Evolutionary conservation across 2,329 filamentous ascomycete genomes (phyloP).

Genomic region (Cryphonectria carpinicola): DNA sequence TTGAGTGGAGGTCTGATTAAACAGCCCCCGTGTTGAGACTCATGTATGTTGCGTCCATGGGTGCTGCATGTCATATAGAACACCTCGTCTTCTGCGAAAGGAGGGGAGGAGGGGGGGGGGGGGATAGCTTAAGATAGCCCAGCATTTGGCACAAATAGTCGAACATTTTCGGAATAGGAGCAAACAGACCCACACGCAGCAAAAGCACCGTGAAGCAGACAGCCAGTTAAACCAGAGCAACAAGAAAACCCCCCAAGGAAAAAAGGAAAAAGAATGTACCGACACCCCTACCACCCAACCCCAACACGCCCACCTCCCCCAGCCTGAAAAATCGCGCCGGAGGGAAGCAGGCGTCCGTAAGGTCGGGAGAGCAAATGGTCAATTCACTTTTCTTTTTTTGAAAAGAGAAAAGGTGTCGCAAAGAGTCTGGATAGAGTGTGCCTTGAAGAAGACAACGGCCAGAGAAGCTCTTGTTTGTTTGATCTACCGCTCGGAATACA

Average conservation of each 20-base stretch:
- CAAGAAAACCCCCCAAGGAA: neutral
- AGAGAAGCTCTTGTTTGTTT: slow-evolving; percentile 36
- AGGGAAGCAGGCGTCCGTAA: slow-evolving; percentile 18
- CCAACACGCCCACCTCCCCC: slow-evolving; percentile 14
- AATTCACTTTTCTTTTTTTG: slow-evolving; percentile 35
- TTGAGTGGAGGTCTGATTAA: neutral
- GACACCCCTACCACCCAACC: slow-evolving; percentile 29
- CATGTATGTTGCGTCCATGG: neutral
- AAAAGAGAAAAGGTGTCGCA: slow-evolving; percentile 39
- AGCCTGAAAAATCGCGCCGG: slow-evolving; percentile 26
- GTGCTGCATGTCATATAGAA: neutral
- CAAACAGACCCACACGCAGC: neutral
- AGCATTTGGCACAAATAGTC: neutral
- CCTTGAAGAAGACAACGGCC: slow-evolving; percentile 24
- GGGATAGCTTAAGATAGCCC: too few relatives aligned
- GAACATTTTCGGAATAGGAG: neutral
- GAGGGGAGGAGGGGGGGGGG: too few relatives aligned
- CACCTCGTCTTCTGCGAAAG: neutral
- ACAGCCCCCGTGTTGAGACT: neutral
- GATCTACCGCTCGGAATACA: slow-evolving; percentile 77
- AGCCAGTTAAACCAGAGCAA: neutral
- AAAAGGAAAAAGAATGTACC: slow-evolving; percentile 21
- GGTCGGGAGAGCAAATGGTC: slow-evolving; percentile 50
- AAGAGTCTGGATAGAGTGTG: slow-evolving; percentile 33
- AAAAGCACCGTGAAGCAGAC: neutral